Conservation (phyloP, 352 stramenopile genomes). For the Thalassiosira livingstoniorum region DNA sequence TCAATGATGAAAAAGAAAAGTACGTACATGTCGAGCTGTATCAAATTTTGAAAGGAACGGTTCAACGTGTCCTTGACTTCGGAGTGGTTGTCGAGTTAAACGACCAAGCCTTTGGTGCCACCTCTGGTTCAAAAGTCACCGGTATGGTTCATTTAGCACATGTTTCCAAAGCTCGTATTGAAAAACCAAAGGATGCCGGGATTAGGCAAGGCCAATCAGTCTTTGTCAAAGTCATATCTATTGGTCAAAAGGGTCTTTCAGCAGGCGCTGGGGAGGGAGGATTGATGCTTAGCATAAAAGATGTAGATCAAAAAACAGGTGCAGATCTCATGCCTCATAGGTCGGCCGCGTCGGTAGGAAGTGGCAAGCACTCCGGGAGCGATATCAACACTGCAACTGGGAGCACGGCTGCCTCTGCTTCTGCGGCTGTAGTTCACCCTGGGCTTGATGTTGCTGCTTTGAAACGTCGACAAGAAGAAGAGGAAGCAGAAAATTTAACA, state of each 20-base stretch:
- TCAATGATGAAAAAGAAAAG: conserved; percentile 51
- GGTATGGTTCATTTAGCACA: conserved; percentile 96
- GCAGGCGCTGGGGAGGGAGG: conserved; percentile 80
- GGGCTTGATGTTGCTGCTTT: conserved; percentile 74
- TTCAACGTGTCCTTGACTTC: conserved; percentile 97
- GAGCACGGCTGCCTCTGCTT: conserved; percentile 41
- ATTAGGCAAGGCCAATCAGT: conserved; percentile 91
- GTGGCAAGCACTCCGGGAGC: neutral
- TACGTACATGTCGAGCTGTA: conserved; percentile 87
- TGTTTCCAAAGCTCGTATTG: conserved; percentile 87
- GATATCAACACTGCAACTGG: conserved; percentile 16
- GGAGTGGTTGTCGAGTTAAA: conserved; percentile 95
- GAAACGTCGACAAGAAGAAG: conserved; percentile 68
- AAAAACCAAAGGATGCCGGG: conserved; percentile 90
- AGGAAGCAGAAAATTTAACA: conserved; percentile 59
- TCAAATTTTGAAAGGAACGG: conserved; percentile 93
- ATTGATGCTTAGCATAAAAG: conserved; percentile 95
- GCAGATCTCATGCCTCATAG: conserved; percentile 94
- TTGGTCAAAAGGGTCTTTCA: conserved; percentile 74
- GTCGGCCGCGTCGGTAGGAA: conserved; percentile 58
- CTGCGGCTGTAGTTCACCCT: conserved; percentile 73
- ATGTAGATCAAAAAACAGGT: conserved; percentile 96
- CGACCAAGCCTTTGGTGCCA: conserved; percentile 53
- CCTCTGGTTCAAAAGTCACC: conserved; percentile 75
- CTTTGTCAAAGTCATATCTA: conserved; percentile 97